Evolutionary conservation across 106 monocot genomes (phyloP).

Genomic region (Apostasia shenzhenica): DNA sequence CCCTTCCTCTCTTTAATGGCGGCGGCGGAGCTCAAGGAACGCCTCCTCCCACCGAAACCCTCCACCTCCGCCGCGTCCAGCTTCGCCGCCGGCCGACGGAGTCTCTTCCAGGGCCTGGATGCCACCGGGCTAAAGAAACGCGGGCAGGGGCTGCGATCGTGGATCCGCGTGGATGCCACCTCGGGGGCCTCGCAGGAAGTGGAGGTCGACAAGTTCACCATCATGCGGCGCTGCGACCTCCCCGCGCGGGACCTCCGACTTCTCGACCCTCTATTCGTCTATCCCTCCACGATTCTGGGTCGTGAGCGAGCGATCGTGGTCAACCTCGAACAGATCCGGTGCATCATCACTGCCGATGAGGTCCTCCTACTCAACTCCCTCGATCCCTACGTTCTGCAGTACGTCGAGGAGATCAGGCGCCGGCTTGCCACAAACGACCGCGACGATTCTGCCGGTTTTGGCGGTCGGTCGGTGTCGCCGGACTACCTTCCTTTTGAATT

Average conservation of each 20-base stretch:
- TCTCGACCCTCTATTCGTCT: conserved; percentile 60
- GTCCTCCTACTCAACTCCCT: conserved; percentile 47
- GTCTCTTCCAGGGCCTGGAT: conserved; percentile 11
- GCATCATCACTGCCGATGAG: conserved; percentile 61
- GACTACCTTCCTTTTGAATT: conserved; percentile 62
- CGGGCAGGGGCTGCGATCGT: conserved; percentile 30
- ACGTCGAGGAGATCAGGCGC: conserved; percentile 46
- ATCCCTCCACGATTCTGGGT: conserved; percentile 53
- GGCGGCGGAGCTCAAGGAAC: neutral
- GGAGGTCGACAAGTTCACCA: conserved; percentile 46
- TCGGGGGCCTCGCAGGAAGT: conserved; percentile 14
- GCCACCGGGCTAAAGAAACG: conserved; percentile 20
- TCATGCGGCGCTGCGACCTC: conserved; percentile 57
- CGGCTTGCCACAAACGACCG: conserved; percentile 11
- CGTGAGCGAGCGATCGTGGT: conserved; percentile 51
- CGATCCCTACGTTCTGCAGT: conserved; percentile 38
- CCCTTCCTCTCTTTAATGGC: neutral
- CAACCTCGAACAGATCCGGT: conserved; percentile 55
- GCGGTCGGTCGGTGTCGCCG: conserved; percentile 10
- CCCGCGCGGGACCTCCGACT: conserved; percentile 48
- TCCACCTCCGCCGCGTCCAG: neutral
- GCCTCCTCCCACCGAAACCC: neutral
- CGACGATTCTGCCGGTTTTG: conserved; percentile 4
- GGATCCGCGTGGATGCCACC: conserved; percentile 37
- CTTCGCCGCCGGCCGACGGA: neutral